These are phyloP conservation scores for Gelatoporia subvermispora DNA, from an alignment of 768 basidiomycete genomes.

Conservation along the genomic window DNA sequence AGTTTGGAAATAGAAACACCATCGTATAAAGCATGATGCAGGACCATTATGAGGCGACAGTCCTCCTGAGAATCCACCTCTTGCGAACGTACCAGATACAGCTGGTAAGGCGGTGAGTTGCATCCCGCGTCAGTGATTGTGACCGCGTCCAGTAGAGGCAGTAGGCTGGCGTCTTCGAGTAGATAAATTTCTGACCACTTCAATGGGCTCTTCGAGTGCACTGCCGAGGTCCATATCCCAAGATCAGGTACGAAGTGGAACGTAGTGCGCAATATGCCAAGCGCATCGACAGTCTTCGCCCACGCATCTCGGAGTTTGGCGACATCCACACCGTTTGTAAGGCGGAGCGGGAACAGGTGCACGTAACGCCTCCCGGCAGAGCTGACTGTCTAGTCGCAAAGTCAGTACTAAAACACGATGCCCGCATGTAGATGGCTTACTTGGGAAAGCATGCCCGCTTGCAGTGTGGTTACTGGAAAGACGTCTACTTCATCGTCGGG, in stretches of 20 bases:
- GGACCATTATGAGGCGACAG: constrained; percentile 30
- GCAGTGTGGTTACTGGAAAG: constrained; percentile 39
- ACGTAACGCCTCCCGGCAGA: constrained; percentile 28
- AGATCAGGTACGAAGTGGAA: constrained; percentile 38
- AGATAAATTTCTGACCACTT: constrained; percentile 21
- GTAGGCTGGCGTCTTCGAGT: not conserved
- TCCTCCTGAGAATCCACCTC: not conserved
- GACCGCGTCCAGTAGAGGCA: not conserved
- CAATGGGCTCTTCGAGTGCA: constrained; percentile 20
- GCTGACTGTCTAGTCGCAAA: constrained; percentile 18
- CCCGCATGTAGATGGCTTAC: constrained; percentile 17
- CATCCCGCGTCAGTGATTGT: not conserved
- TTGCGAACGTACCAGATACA: constrained; percentile 8
- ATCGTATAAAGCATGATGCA: constrained; percentile 48
- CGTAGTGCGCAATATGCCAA: constrained; percentile 43
- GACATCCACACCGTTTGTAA: constrained; percentile 17
- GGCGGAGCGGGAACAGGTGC: constrained; percentile 26
- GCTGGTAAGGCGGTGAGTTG: constrained; percentile 12
- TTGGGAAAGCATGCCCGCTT: constrained; percentile 48
- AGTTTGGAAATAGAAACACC: constrained; percentile 37
- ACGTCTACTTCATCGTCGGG: constrained; percentile 28
- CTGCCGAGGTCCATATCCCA: constrained; percentile 27
- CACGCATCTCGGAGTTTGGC: constrained; percentile 32
- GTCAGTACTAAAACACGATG: not conserved
- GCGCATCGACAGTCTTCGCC: constrained; percentile 24